phyloP scores from a whole-genome alignment of 2,329 filamentous ascomycete genomes.

The Atkinsonella texensis region DNA sequence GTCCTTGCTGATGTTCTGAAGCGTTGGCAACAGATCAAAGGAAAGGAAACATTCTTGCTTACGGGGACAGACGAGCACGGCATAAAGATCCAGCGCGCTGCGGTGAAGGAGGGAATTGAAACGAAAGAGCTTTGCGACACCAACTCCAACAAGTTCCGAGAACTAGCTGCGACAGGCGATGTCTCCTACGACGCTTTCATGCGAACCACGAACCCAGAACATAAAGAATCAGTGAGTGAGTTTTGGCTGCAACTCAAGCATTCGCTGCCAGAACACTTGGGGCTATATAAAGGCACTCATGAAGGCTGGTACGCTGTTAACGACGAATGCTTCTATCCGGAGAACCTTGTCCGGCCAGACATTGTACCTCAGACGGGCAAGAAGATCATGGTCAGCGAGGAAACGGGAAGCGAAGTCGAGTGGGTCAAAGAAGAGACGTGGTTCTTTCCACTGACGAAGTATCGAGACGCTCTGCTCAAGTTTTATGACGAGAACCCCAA shows the following conservation, averaged over 20 bases:
- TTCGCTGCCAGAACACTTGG: constrained; percentile 43
- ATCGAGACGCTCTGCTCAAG: constrained; percentile 64
- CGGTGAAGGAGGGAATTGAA: constrained; percentile 54
- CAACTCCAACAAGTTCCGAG: constrained; percentile 68
- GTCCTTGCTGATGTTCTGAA: constrained; percentile 84
- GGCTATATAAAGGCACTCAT: constrained; percentile 77
- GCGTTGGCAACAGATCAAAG: constrained; percentile 73
- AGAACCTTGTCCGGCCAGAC: constrained; percentile 58
- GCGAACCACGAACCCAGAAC: constrained; percentile 74
- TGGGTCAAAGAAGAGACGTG: constrained; percentile 92
- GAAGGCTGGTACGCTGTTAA: constrained; percentile 95
- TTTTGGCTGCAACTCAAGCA: constrained; percentile 71
- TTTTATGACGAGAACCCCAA: constrained; percentile 69
- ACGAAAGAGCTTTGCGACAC: constrained; percentile 82
- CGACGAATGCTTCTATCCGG: constrained; percentile 92
- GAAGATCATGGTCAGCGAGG: constrained; percentile 69
- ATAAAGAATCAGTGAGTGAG: constrained; percentile 74
- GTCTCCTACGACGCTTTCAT: constrained; percentile 80
- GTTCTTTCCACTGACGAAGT: constrained; percentile 80
- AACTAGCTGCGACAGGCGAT: constrained; percentile 56
- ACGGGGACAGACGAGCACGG: constrained; percentile 97
- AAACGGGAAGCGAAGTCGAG: constrained; percentile 87
- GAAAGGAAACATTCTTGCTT: constrained; percentile 58
- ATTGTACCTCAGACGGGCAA: constrained; percentile 71
- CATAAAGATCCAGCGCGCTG: constrained; percentile 90